These are phyloP conservation scores for Hypoxylon perforatum DNA, from an alignment of 495 filamentous ascomycete genomes.

Conservation along the genomic window DNA sequence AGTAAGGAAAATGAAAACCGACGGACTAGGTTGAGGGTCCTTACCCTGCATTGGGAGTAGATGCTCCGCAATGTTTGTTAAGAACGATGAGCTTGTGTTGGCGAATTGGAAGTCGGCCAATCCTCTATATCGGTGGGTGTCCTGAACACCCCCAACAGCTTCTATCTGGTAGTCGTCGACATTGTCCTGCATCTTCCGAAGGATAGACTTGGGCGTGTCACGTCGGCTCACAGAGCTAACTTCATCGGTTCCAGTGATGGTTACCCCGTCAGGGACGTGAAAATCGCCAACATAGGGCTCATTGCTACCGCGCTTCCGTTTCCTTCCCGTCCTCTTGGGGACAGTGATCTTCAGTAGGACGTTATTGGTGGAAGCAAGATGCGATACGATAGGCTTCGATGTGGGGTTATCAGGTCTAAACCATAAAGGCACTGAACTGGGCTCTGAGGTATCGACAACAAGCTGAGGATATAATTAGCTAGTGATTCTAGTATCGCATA, in stretches of 20 bases:
- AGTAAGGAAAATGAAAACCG: neutral
- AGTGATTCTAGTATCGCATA: neutral
- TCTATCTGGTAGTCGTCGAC: slow-evolving; percentile 74
- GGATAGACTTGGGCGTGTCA: slow-evolving; percentile 60
- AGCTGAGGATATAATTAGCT: slow-evolving; percentile 20
- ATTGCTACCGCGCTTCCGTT: slow-evolving; percentile 77
- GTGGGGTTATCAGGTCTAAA: slow-evolving; percentile 82
- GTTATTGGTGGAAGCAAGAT: slow-evolving; percentile 76
- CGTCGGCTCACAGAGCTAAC: slow-evolving; percentile 53
- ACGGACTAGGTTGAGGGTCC: slow-evolving; percentile 17
- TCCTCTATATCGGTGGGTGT: slow-evolving; percentile 86
- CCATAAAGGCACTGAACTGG: slow-evolving; percentile 67
- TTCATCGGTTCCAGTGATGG: slow-evolving; percentile 12
- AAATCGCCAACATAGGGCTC: slow-evolving; percentile 67
- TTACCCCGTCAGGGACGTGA: slow-evolving; percentile 32
- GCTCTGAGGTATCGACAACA: slow-evolving; percentile 42
- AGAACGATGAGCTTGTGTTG: slow-evolving; percentile 68
- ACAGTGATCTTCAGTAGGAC: slow-evolving; percentile 87
- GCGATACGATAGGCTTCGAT: slow-evolving; percentile 77
- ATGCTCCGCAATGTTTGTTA: slow-evolving; percentile 70
- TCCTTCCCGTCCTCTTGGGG: slow-evolving; percentile 86
- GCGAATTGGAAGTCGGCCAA: slow-evolving; percentile 81
- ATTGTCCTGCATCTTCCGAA: slow-evolving; percentile 78
- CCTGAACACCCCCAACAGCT: slow-evolving; percentile 75
- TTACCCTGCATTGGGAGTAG: slow-evolving; percentile 73